Evolutionary conservation across 2,329 filamentous ascomycete species (phyloP), one percentile per base, ranked within the genome.

Genomic region (Colletotrichum sidae): DNA sequence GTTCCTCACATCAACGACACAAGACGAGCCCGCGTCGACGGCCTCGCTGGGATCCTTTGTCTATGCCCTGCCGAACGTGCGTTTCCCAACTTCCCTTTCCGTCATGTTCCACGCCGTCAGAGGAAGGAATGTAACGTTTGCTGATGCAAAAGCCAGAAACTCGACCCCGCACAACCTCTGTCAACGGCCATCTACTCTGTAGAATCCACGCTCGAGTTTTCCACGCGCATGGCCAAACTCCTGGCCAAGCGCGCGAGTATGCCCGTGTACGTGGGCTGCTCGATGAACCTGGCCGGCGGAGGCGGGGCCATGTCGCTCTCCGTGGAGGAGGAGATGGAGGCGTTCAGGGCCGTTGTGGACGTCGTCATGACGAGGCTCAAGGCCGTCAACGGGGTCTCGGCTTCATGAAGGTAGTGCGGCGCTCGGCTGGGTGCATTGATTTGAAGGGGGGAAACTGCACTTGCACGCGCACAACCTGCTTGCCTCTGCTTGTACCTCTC

Each of bases 311-410:
- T 94, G 72, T 93, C 93, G 9, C 91, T 93, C 17, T 92, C 89
- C 0, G 88, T 95, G 7, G 94, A 97, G 74, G 96, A 98, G 81
- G 95, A 98, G 80, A 94, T 97, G 89, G 93, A 95, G 74, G 93
- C 91, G 0, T 90, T 97, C 71, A 88, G 87, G 72, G 86, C 85
- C 69, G 88, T 97, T 45, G 88, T 94, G 38, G 86, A 91, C 64
- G 87, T 92, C 51, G 86, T 94, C 12, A 80, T 89, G 74, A 79
- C 80, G 47, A 83, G 87, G 70, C 76, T 91, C 50, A 73, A 79
- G 54, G 69, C 76, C 44, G 73, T 75, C 56, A 56, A 60, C 51
- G 47, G 61, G 15, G 65, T 38, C 38, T 39, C 60, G 25, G 25
- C 25, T 5, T 25, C 25, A 25, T 13, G 62, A 25, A 34, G 4